Evolutionary conservation across 106 monocot species (phyloP).

Genomic region (Gastrodia elata): DNA sequence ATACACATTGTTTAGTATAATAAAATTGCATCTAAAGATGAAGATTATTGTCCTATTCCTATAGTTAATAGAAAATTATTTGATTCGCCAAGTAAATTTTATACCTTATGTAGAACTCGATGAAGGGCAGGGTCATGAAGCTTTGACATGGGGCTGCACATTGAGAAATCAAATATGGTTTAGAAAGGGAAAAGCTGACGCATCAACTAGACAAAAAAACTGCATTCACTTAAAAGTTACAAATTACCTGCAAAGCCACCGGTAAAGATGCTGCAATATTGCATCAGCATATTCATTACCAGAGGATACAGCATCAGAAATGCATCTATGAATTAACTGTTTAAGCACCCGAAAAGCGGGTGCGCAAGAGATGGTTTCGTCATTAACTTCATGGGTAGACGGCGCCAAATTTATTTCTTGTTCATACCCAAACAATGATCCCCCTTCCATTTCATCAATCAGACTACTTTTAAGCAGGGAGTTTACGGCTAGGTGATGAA

Average conservation of each 20-base stretch:
- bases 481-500: constrained; percentile 94
- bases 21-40: background rate
- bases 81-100: background rate
- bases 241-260: constrained; percentile 88
- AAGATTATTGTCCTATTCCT: background rate
- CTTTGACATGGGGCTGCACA: constrained; percentile 76
- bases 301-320: constrained; percentile 78
- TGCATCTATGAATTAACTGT: constrained; percentile 82
- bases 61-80: too few relatives aligned
- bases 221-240: background rate
- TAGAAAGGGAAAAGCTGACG: background rate
- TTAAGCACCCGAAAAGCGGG: constrained; percentile 82
- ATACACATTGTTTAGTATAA: background rate
- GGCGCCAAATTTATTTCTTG: constrained; percentile 30
- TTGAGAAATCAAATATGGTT: background rate
- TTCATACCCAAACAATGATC: constrained; percentile 50
- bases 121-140: constrained; percentile 97
- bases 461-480: constrained; percentile 86
- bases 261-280: constrained; percentile 79
- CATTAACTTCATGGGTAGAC: constrained; percentile 30
- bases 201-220: background rate
- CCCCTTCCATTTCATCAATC: constrained; percentile 90
- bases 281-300: constrained; percentile 96
- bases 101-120: constrained; percentile 81
- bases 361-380: constrained; percentile 57